Base-by-base conservation (phyloP, 768 basidiomycete genomes). In the Trametes gibbosa region DNA sequence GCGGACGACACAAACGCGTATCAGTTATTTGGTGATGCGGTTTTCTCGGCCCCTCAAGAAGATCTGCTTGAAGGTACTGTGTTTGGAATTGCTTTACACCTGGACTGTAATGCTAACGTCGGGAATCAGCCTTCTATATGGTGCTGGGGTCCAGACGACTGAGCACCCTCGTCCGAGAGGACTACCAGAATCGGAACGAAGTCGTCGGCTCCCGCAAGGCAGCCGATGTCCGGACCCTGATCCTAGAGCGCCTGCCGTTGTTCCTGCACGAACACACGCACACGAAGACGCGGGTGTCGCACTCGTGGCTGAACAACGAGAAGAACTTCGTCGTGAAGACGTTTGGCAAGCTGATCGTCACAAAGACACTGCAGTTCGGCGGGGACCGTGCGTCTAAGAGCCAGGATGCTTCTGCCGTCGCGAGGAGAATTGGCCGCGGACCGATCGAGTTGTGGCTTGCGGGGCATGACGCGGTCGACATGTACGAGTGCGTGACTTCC, bases 241-340 rank as follows among this genome's bases (percentile, higher is more conserved):
- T 95, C 13, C 73, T 96, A 25, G 90, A 98, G 72, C 78, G 95
- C 32, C 75, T 97, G 19, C 92, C 95, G 0, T 75, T 99, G 29
- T 98, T 98, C 76, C 78, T 98, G 5, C 89, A 96, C 52, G 96
- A 98, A 66, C 90, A 95, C 55, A 84, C 82, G 0, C 87, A 89
- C 69, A 75, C 86, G 0, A 79, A 77, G 21, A 83, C 84, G 0
- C 76, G 76, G 37, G 80, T 91, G 9, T 78, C 87, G 1, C 82
- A 81, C 60, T 77, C 76, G 42, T 92, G 90, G 90, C 73, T 92
- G 27, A 84, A 79, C 19, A 75, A 78, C 4, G 75, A 79, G 5
- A 74, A 76, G 27, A 87, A 92, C 66, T 90, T 92, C 66, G 72
- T 84, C 34, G 90, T 91, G 60, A 86, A 79, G 64, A 79, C 79